Evolutionary conservation across 768 basidiomycete species (phyloP), one percentile per base, ranked within the genome.

Genomic region (Naematelia encephala): DNA sequence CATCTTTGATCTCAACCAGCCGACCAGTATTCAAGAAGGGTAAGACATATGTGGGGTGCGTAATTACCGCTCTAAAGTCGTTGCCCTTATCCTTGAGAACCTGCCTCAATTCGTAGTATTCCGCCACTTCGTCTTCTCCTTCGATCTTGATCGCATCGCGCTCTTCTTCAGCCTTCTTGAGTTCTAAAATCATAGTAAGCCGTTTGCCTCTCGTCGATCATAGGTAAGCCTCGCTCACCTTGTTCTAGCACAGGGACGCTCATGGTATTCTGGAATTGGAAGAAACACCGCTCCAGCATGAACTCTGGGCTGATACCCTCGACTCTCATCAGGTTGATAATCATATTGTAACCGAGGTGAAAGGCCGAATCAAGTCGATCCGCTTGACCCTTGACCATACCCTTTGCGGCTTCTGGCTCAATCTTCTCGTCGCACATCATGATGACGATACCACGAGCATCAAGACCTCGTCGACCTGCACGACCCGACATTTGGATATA

Each of bases 401-500:
- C 83, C 80, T 94, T 98, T 34, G 96, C 93, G 0, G 88, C 85
- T 1, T 84, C 75, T 0, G 96, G 93, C 69, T 98, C 96, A 46
- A 99, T 82, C 78, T 94, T 97, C 80, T 98, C 91, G 77, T 98
- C 96, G 75, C 89, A 89, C 96, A 99, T 98, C 91, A 99, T 89
- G 68, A 99, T 97, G 52, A 99, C 96, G 51, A 98, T 91, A 54
- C 96, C 96, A n/a, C 96, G 86, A 61, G 98, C 94, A 76, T 99
- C 96, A 59, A 98, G 80, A 44, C 96, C 96, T 79, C 96, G 86
- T 69, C 96, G 87, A 63, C 96, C 96, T 1, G 96, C 96, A 57
- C 96, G 89, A 56, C 96, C 96, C 0, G 92, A 93, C 96, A 99
- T 99, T 73, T 99, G 96, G 69, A 98, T 96, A 77, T 99, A 99